Evolutionary conservation across 2,329 filamentous ascomycete genomes (phyloP).

Genomic region (Verticillium albo-atrum): DNA sequence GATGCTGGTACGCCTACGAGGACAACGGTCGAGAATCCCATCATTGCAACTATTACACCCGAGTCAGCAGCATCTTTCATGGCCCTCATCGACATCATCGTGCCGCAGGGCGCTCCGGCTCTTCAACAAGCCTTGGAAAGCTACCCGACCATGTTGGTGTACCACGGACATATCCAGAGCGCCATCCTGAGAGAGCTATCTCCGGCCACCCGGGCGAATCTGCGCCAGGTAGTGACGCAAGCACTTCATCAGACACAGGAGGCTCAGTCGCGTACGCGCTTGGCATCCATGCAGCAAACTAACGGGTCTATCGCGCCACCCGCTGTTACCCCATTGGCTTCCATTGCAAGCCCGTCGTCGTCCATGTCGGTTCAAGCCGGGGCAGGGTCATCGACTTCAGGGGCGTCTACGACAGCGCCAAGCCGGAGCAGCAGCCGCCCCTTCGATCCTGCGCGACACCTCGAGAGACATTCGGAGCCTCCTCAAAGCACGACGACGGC

Average conservation of each 20-base stretch:
- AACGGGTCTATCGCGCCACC: constrained; percentile 4
- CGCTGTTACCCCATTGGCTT: constrained; percentile 1
- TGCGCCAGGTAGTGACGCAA: constrained; percentile 44
- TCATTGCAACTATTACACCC: constrained; percentile 24
- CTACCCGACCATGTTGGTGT: constrained; percentile 44
- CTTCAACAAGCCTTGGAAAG: constrained; percentile 40
- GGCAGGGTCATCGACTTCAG: neutral
- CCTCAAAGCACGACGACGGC: neutral
- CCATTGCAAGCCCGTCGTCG: neutral
- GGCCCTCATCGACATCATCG: constrained; percentile 47
- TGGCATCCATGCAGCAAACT: constrained; percentile 17
- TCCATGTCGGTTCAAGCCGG: neutral
- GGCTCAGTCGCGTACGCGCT: constrained; percentile 28
- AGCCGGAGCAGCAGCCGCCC: neutral
- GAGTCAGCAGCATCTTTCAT: constrained; percentile 36
- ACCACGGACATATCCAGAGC: constrained; percentile 42
- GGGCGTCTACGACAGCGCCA: neutral
- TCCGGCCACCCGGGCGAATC: constrained; percentile 40
- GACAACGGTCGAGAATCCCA: constrained; percentile 20
- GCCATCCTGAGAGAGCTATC: constrained; percentile 49
- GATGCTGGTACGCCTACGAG: constrained; percentile 11
- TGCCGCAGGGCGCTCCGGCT: constrained; percentile 44
- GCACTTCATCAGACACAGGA: constrained; percentile 42
- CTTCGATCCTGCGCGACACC: neutral
- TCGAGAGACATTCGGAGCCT: neutral